These are phyloP conservation scores for Erodium texanum DNA, from an alignment of 441 rosid genomes.

Conservation along the genomic window DNA sequence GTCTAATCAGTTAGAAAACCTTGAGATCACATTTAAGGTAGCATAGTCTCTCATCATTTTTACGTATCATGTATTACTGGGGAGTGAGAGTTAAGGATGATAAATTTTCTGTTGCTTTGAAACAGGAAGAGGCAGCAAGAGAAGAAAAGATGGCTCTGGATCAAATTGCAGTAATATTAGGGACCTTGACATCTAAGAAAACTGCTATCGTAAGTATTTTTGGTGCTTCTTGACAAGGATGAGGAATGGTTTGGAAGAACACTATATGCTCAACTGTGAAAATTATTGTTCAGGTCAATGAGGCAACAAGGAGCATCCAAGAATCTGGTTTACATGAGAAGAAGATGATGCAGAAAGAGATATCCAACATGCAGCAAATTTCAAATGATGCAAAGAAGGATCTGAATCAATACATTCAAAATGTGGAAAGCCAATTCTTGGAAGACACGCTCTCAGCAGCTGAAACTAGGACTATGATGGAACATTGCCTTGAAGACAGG, in stretches of 20 bases:
- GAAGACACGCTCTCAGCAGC: conserved; percentile 55
- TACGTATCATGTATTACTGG: conserved; percentile 7
- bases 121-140: conserved; percentile 67
- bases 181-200: conserved; percentile 53
- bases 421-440: conserved; percentile 37
- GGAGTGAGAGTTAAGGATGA: conserved; percentile 6
- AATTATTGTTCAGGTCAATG: conserved; percentile 40
- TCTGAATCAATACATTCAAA: conserved; percentile 35
- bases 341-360: conserved; percentile 43
- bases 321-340: conserved; percentile 37
- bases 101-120: conserved; percentile 15
- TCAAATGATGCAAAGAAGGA: conserved; percentile 42
- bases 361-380: conserved; percentile 49
- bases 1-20: conserved; percentile 37
- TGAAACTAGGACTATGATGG: conserved; percentile 45
- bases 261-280: conserved; percentile 12
- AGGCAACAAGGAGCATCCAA: conserved; percentile 44
- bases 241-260: not conserved
- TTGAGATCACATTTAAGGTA: conserved; percentile 61
- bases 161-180: conserved; percentile 52
- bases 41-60: not conserved
- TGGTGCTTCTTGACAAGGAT: not conserved
- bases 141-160: conserved; percentile 68
- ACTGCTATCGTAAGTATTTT: conserved; percentile 44
- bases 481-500: conserved; percentile 55